These are phyloP conservation scores for Pseudogymnoascus sp. DNA, from an alignment of 2,329 filamentous ascomycete genomes.

Conservation along the genomic window DNA sequence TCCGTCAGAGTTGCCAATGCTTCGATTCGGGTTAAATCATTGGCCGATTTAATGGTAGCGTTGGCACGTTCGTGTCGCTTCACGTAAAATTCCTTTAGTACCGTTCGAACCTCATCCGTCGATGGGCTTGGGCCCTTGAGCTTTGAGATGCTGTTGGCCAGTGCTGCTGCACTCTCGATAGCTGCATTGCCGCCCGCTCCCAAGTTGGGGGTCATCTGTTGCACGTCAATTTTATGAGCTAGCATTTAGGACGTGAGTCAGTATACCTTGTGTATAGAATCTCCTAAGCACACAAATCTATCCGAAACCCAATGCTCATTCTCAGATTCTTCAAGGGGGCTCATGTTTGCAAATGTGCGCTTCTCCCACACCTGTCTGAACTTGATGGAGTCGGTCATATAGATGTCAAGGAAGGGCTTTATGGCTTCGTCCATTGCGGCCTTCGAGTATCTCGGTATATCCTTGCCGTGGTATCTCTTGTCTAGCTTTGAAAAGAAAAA, in stretches of 20 bases:
- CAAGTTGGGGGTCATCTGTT: constrained; percentile 23
- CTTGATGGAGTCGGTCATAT: constrained; percentile 11
- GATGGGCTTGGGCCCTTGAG: constrained; percentile 1
- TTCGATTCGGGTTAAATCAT: constrained; percentile 20
- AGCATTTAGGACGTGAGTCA: background rate
- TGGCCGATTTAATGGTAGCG: constrained; percentile 17
- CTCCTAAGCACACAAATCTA: constrained; percentile 21
- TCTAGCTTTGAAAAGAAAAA: constrained; percentile 17
- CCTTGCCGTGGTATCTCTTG: constrained; percentile 12
- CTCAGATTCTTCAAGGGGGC: constrained; percentile 16
- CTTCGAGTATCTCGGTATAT: constrained; percentile 19
- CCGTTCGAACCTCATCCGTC: constrained; percentile 7
- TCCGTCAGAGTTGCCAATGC: constrained; percentile 14
- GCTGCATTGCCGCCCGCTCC: constrained; percentile 37
- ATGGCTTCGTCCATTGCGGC: constrained; percentile 13
- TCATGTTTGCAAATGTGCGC: constrained; percentile 10
- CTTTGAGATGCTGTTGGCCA: constrained; percentile 24
- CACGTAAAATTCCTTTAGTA: constrained; percentile 14
- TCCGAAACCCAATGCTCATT: constrained; percentile 20
- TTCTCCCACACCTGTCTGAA: constrained; percentile 16
- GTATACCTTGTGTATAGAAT: constrained; percentile 25
- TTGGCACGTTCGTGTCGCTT: constrained; percentile 19
- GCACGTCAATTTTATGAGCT: constrained; percentile 1
- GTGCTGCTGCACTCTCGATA: constrained; percentile 33
- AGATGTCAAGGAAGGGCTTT: constrained; percentile 10